phyloP scores from a whole-genome alignment of 2,329 filamentous ascomycete genomes.

The Monilinia polystroma region DNA sequence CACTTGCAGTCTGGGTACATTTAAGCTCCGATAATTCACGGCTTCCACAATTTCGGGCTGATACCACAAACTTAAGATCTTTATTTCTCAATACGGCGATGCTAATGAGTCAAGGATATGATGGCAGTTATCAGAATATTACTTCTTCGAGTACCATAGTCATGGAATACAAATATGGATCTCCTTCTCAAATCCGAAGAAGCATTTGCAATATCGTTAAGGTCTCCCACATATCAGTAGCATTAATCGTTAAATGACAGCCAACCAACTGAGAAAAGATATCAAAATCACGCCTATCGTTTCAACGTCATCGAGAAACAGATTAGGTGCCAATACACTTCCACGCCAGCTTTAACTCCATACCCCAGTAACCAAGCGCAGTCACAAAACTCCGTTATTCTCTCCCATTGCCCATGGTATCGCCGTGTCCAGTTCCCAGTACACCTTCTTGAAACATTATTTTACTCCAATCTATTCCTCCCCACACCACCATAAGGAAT shows the following conservation, averaged over 20 bases:
- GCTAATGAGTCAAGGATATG: not conserved
- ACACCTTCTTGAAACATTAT: not conserved
- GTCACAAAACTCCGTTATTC: not conserved
- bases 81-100: not conserved
- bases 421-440: rapidly evolving
- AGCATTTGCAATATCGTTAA: not conserved
- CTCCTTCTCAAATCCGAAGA: not conserved
- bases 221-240: not conserved
- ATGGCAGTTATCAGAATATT: not conserved
- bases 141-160: not conserved
- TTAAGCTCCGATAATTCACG: not conserved
- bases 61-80: not conserved
- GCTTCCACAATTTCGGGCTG: not conserved
- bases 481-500: constrained; percentile 21
- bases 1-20: not conserved
- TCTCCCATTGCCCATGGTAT: not conserved
- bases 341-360: not conserved
- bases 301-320: not conserved
- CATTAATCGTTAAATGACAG: not conserved
- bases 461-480: constrained; percentile 20
- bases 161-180: not conserved
- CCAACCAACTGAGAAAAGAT: not conserved
- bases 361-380: not conserved
- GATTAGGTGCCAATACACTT: not conserved
- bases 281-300: not conserved